Evolutionary conservation across 2,329 filamentous ascomycete species (phyloP), one percentile per base, ranked within the genome.

Genomic region (Penicillium sp.): DNA sequence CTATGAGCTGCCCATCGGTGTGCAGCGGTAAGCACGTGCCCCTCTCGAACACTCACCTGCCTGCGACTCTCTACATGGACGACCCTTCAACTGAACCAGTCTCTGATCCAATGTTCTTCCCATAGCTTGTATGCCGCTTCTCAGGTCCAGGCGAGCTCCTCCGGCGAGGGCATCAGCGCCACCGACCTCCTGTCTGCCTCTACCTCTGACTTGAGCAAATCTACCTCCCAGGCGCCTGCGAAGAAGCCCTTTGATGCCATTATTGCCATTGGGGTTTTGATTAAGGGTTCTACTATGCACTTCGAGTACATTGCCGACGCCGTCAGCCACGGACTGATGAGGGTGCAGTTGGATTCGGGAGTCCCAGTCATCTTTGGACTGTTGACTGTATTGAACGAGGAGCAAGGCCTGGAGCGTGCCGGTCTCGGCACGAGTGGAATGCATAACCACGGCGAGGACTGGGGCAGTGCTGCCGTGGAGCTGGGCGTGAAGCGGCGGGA

Each of bases 281-380:
- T 98, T 73, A 98, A 98, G 75, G 93, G 93, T 65, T 87, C 94
- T 70, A 97, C 93, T 5, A 96, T 96, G 89, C 93, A 98, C 71
- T 98, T 98, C 61, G 93, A 98, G 71, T 97, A 98, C 72, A 98
- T 98, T 58, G 79, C 90, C 28, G 93, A 97, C 51, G 81, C 87
- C 27, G 89, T 94, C 5, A 88, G 83, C 42, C 87, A 95, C 47
- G 93, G 88, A 5, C 76, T 98, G 46, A 98, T 98, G 93, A 83
- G 87, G 50, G 83, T 97, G 43, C 89, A 94, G 67, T 75, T 97
- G 39, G 91, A 98, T 64, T 83, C 81, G 7, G 86, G 87, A 30
- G 80, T 94, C 35, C 93, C 93, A 20, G 85, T 98, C 44, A 80
- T 97, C 43, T 95, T 97, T 67, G 91, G 93, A 10, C 74, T 97